Evolutionary conservation across 2,329 filamentous ascomycete genomes (phyloP).

Genomic region (Talaromyces sp.): DNA sequence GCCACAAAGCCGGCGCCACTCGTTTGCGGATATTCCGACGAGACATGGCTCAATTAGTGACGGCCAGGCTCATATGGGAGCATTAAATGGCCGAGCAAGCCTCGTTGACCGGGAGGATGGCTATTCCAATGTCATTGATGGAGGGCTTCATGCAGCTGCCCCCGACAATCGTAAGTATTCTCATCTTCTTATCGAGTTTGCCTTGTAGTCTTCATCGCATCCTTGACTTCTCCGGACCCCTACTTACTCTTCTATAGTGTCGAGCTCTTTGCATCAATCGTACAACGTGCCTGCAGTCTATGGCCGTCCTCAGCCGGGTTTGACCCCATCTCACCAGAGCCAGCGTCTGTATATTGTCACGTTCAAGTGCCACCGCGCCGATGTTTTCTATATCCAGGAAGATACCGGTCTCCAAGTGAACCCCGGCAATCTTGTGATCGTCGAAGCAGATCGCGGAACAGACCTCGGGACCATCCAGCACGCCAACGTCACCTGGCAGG

Average conservation of each 20-base stretch:
- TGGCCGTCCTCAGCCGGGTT: conserved; percentile 33
- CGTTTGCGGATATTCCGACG: conserved; percentile 48
- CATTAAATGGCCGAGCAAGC: conserved; percentile 18
- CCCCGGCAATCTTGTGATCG: conserved; percentile 89
- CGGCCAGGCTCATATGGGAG: conserved; percentile 18
- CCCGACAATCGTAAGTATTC: conserved; percentile 42
- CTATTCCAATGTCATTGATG: conserved; percentile 32
- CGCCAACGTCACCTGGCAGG: conserved; percentile 81
- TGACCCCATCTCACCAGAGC: conserved; percentile 35
- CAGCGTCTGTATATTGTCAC: conserved; percentile 69
- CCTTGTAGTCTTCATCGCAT: conserved; percentile 38
- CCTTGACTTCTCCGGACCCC: conserved; percentile 38
- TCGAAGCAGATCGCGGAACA: conserved; percentile 93
- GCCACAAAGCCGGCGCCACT: conserved; percentile 48
- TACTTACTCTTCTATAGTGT: conserved; percentile 29
- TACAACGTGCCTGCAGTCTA: conserved; percentile 36
- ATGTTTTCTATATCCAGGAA: conserved; percentile 96
- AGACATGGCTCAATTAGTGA: conserved; percentile 40
- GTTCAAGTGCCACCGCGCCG: conserved; percentile 93
- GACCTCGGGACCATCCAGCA: conserved; percentile 90
- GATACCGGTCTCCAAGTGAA: conserved; percentile 89
- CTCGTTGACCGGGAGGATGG: conserved; percentile 34
- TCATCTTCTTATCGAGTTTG: conserved; percentile 19
- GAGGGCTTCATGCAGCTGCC: conserved; percentile 30
- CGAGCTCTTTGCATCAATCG: conserved; percentile 34